Percentiles rank a stretch among this genome's conserved stretches.
Conservation (phyloP, 805 yeast genomes). For the Isabelozyma heimii region DNA sequence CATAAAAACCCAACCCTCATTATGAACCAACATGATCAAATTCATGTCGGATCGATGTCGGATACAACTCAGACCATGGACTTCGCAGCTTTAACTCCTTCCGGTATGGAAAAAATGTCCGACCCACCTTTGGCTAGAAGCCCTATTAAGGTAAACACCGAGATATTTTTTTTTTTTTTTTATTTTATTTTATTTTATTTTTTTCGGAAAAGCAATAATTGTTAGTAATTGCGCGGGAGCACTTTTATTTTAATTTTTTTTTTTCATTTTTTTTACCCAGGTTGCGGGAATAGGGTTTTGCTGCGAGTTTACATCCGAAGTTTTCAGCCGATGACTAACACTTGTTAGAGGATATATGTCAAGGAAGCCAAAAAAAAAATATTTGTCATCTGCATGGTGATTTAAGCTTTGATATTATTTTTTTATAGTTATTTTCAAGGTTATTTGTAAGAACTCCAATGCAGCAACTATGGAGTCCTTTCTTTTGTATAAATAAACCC, state of each 20-base stretch:
- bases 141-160: too few species aligned
- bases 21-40: too few species aligned
- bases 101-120: too few species aligned
- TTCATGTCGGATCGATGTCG: too few species aligned
- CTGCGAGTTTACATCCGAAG: neutral
- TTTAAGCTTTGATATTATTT: neutral
- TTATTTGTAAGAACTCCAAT: neutral
- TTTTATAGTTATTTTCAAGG: neutral
- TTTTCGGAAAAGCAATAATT: neutral
- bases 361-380: too few species aligned
- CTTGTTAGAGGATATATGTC: neutral
- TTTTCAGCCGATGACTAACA: neutral
- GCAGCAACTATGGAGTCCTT: neutral
- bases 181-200: too few species aligned
- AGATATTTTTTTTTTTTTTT: too few species aligned
- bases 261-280: neutral
- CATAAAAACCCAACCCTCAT: too few species aligned
- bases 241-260: too few species aligned
- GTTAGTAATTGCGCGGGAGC: neutral
- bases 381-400: neutral
- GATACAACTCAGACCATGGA: too few species aligned
- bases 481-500: neutral
- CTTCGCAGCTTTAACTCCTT: too few species aligned
- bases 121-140: too few species aligned
- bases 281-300: neutral